Evolutionary conservation across 2,329 filamentous ascomycete species (phyloP).

Genomic region (Thyridium curvatum): DNA sequence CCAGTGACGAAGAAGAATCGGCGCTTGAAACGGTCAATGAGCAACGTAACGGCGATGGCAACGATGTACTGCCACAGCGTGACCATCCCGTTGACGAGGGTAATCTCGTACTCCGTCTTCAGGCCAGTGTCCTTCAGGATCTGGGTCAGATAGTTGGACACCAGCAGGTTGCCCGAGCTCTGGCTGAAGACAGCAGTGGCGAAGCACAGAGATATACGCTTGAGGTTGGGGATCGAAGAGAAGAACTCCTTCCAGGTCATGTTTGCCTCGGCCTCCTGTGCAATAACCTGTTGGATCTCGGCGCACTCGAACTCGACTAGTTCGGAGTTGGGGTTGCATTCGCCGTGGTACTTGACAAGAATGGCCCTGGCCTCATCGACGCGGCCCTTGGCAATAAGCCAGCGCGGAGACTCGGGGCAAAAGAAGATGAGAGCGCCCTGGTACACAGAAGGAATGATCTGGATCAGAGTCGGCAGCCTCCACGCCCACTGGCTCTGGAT

Average conservation of each 20-base stretch:
- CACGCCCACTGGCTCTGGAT: slow-evolving; percentile 39
- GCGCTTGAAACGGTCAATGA: slow-evolving; percentile 29
- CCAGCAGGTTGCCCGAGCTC: slow-evolving; percentile 31
- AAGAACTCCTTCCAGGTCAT: slow-evolving; percentile 33
- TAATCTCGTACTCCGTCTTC: slow-evolving; percentile 27
- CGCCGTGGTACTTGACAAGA: slow-evolving; percentile 35
- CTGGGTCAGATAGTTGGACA: slow-evolving; percentile 32
- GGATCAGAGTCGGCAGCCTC: slow-evolving; percentile 42
- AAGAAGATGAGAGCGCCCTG: slow-evolving; percentile 29
- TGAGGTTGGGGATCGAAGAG: slow-evolving; percentile 24
- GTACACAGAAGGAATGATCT: slow-evolving; percentile 35
- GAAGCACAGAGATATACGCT: slow-evolving; percentile 23
- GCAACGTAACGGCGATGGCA: slow-evolving; percentile 25
- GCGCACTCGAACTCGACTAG: slow-evolving; percentile 32
- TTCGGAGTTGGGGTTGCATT: slow-evolving; percentile 28
- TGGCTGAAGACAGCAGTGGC: slow-evolving; percentile 31
- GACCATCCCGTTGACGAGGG: slow-evolving; percentile 32
- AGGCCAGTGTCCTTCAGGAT: slow-evolving; percentile 32
- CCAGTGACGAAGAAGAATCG: slow-evolving; percentile 30
- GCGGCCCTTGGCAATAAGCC: slow-evolving; percentile 31
- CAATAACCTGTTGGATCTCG: slow-evolving; percentile 36
- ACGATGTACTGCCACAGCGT: slow-evolving; percentile 34
- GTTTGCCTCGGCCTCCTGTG: slow-evolving; percentile 31
- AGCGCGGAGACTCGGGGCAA: slow-evolving; percentile 34
- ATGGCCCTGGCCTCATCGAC: slow-evolving; percentile 32